Conservation (phyloP, 176 grass and related monocot genomes). For the Themeda triandra region DNA sequence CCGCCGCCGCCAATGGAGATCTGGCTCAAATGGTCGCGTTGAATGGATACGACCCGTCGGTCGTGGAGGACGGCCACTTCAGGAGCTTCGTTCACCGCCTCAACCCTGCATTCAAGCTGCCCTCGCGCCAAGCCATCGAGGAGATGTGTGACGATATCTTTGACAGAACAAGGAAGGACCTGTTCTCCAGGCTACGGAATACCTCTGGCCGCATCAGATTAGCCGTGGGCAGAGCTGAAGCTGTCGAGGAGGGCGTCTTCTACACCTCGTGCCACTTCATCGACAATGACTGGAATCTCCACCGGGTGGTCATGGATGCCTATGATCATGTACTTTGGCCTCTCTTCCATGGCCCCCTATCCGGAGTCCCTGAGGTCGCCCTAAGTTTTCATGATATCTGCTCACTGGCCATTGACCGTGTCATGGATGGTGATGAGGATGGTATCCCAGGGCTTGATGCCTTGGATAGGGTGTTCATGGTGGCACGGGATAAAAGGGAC, state of each 20-base stretch:
- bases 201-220: neutral
- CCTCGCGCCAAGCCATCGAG: neutral
- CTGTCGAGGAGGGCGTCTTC: neutral
- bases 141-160: neutral
- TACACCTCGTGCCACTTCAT: neutral
- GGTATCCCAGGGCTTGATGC: neutral
- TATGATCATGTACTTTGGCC: neutral
- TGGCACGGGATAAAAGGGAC: neutral
- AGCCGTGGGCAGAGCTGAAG: neutral
- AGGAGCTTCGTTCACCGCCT: neutral
- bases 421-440: neutral
- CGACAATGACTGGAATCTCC: neutral
- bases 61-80: neutral
- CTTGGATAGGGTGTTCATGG: neutral
- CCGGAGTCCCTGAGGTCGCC: neutral
- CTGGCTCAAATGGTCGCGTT: neutral
- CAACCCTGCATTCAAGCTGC: neutral
- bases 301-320: neutral
- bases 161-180: neutral
- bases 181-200: neutral
- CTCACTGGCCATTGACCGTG: neutral
- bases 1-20: neutral
- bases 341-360: neutral
- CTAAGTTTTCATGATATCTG: neutral
- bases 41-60: neutral